Percentiles rank a stretch among this genome's conserved stretches.
Conservation (phyloP, 2,329 filamentous ascomycete genomes). For the Hymenotorrendiella dingleyae region DNA sequence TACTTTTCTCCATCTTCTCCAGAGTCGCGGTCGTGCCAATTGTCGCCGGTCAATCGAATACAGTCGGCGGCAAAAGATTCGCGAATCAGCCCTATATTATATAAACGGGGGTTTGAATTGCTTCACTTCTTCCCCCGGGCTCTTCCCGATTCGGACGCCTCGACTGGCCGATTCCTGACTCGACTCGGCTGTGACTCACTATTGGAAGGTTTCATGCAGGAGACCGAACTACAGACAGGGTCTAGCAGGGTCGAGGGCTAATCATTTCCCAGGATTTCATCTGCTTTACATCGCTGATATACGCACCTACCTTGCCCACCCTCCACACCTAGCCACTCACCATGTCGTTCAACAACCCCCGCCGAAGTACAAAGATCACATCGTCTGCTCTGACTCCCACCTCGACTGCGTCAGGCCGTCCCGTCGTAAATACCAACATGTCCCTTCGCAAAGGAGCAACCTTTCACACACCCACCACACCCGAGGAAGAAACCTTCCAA, state of each 20-base stretch:
- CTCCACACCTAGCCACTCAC: slow-evolving; percentile 23
- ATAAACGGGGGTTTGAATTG: slow-evolving; percentile 13
- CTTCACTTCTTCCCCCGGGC: slow-evolving; percentile 13
- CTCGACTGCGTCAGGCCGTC: slow-evolving; percentile 34
- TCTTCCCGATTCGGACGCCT: slow-evolving; percentile 16
- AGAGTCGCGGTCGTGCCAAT: not conserved
- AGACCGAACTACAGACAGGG: too few species aligned
- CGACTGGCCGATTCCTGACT: slow-evolving; percentile 20
- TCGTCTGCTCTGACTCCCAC: slow-evolving; percentile 38
- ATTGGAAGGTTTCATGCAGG: slow-evolving; percentile 2
- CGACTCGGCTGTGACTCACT: slow-evolving; percentile 25
- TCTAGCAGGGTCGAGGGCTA: slow-evolving; percentile 23
- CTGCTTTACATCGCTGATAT: not conserved
- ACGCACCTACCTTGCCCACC: slow-evolving; percentile 12
- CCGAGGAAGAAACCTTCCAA: slow-evolving; percentile 34
- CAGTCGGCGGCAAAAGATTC: slow-evolving; percentile 12
- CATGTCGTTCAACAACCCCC: slow-evolving; percentile 31
- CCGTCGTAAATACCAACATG: slow-evolving; percentile 49
- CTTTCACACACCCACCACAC: slow-evolving; percentile 41
- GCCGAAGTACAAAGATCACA: slow-evolving; percentile 32
- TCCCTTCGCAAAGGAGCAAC: slow-evolving; percentile 67
- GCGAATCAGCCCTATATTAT: slow-evolving; percentile 25
- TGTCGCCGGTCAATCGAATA: slow-evolving; percentile 11
- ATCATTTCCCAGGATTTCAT: slow-evolving; percentile 22
- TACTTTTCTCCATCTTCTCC: slow-evolving; percentile 1